Base-by-base conservation (phyloP, 1,139 yeast genomes). In the Yamadazyma mexicana region DNA sequence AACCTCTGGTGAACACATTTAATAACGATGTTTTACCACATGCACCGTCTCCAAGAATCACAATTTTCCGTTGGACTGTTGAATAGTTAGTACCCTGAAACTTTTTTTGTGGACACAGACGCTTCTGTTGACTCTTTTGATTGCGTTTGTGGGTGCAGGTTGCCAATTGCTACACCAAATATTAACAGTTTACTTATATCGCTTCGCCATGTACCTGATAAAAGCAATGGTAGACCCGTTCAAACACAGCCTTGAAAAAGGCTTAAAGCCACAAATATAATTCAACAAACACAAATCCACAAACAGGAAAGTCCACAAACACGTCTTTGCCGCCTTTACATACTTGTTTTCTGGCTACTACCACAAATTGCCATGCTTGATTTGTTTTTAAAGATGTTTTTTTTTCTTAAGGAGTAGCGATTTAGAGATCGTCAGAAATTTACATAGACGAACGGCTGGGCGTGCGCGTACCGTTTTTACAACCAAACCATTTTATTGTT, bases 41-140 rank as follows among this genome's bases (percentile, higher is more conserved):
- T 26, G 98, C 98, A 79, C 98, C 98, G 65, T 92, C 98, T 35
- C 98, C 98, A 34, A 92, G 74, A 50, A 92, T 92, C 52, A 92
- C 98, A 45, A 92, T 89, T 61, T 92, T 92, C 52, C 97, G 84
- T 62, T 87, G 89, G 50, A 88, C 73, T 67, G 39, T 7, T 10
- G n/a, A 17, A 12, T 26, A 26, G 17, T 26, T n/a, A n/a, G n/a
- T n/a, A n/a, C n/a, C n/a, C n/a, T n/a, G n/a, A 26, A 10, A 24
- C n/a, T 24, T 24, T 20, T 20, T n/a, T n/a, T n/a, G n/a, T n/a
- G n/a, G n/a, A n/a, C n/a, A n/a, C n/a, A n/a, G n/a, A n/a, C n/a
- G n/a, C n/a, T n/a, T n/a, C n/a, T n/a, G n/a, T n/a, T n/a, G n/a
- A n/a, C n/a, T n/a, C n/a, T n/a, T n/a, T n/a, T n/a, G 22, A 20